phyloP scores from a whole-genome alignment of 305 asterid species.

The Lippia alba region DNA sequence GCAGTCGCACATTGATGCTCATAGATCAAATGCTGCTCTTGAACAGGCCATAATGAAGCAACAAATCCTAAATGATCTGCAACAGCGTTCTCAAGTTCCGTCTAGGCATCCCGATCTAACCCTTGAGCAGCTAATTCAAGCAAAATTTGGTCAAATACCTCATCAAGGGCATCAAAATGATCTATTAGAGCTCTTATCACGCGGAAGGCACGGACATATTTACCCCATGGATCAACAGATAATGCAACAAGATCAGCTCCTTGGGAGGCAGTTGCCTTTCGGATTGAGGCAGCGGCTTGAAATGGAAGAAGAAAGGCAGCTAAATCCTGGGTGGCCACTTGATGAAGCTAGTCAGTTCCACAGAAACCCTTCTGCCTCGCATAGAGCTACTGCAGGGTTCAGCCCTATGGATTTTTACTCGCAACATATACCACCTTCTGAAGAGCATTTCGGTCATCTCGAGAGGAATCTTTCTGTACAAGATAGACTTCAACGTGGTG shows the following conservation, averaged over 20 bases:
- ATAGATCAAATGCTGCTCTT: slow-evolving; percentile 68
- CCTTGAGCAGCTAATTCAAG: slow-evolving; percentile 86
- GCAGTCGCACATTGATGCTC: slow-evolving; percentile 71
- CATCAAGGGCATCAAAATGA: slow-evolving; percentile 74
- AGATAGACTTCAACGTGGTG: slow-evolving; percentile 78
- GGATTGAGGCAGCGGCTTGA: slow-evolving; percentile 84
- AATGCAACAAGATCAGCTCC: slow-evolving; percentile 80
- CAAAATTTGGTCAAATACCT: slow-evolving; percentile 79
- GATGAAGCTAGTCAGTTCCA: slow-evolving; percentile 81
- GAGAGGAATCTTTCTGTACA: slow-evolving; percentile 71
- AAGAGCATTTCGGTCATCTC: slow-evolving; percentile 73
- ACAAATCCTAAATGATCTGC: slow-evolving; percentile 74
- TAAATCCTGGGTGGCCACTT: slow-evolving; percentile 66
- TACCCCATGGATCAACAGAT: slow-evolving; percentile 80
- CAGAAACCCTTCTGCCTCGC: slow-evolving; percentile 62
- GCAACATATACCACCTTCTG: slow-evolving; percentile 66
- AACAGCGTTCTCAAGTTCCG: slow-evolving; percentile 69
- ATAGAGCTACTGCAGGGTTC: slow-evolving; percentile 68
- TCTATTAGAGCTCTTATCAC: slow-evolving; percentile 71
- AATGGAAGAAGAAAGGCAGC: slow-evolving; percentile 86
- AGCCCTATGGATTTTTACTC: slow-evolving; percentile 70
- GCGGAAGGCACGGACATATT: slow-evolving; percentile 82
- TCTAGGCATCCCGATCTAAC: slow-evolving; percentile 77
- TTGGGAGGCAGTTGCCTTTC: slow-evolving; percentile 78
- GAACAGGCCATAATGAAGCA: slow-evolving; percentile 82